Base-by-base conservation (phyloP, 1,139 yeast species). In the Candida labiduridarum region DNA sequence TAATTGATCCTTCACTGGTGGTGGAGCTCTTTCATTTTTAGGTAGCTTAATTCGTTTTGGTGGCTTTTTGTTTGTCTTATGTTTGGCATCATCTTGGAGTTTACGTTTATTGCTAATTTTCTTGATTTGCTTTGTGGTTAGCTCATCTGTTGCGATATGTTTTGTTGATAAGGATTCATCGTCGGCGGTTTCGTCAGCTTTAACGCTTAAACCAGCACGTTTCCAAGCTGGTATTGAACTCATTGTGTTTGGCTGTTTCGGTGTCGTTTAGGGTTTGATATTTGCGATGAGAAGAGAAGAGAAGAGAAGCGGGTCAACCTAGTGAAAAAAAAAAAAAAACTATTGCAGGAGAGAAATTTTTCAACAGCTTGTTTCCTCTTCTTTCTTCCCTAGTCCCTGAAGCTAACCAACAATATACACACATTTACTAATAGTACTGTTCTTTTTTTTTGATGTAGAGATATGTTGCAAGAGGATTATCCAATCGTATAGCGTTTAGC, bases 151-250 rank as follows among this genome's bases (percentile, higher is more conserved):
- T 19, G 83, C 85, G 27, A 75, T 59, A 50, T 57, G 51, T 52
- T 74, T 79, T 6, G 75, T 64, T 1, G 73, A 65, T 3, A 74
- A 56, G 0, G 74, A 69, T 14, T 77, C 63, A 1, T 78, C 78
- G 52, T 78, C 82, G 16, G 69, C 68, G 14, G 66, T 67, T 19
- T 69, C 54, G 4, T 67, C 69, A 36, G 76, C 68, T 56, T 79
- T 72, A 48, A 85, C 85, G 59, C 82, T 80, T 38, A 90, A 79
- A 36, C 96, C 96, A 29, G 89, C 79, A 62, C 85, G 79, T 66
- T 91, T 90, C 98, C 98, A 91, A 1, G 97, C 97, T 41, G 98
- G 97, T 36, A 87, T 61, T 19, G 59, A 51, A 45, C 54, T 50
- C 59, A 54, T 55, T 14, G 6, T 27, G 11, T 30, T 15, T 30